A percentile compares a stretch with the other conserved stretches of the same genome.
Conservation (phyloP, 2,329 filamentous ascomycete genomes). For the Nemania bipapillata region DNA sequence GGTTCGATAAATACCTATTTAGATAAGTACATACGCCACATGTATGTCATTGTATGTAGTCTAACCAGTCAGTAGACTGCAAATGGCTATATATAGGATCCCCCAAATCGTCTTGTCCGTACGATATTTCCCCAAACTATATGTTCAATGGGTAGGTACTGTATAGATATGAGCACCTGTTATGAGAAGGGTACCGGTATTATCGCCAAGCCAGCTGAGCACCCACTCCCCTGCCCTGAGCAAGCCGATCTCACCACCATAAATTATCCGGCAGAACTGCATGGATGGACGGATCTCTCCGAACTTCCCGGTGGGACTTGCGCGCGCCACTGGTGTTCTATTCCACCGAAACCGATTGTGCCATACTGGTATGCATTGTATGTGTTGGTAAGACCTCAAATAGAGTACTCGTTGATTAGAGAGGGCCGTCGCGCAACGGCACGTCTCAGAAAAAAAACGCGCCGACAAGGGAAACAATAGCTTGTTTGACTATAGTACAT, state of each 20-base stretch:
- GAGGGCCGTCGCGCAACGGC: neutral
- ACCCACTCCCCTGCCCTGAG: neutral
- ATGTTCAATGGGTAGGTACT: no score
- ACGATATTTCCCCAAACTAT: neutral
- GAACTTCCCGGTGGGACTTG: constrained; percentile 6
- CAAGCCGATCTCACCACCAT: neutral
- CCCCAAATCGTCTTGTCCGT: neutral
- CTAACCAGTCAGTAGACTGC: no score
- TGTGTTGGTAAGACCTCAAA: neutral
- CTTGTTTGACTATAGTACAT: neutral
- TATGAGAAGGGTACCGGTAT: neutral
- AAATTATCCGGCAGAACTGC: constrained; percentile 8
- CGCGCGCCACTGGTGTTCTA: constrained; percentile 17
- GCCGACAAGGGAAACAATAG: neutral
- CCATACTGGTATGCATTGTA: no score
- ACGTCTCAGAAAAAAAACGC: neutral
- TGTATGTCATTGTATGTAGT: no score
- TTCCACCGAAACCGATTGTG: no score
- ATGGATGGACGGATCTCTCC: constrained; percentile 4
- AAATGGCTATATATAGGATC: constrained; percentile 24
- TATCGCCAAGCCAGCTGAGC: constrained; percentile 1
- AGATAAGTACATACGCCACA: no score
- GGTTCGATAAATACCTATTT: no score
- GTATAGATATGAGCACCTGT: no score
- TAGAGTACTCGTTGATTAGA: neutral